Evolutionary conservation across 805 yeast species (phyloP).

Genomic region (Starmerella gropengiesseri): DNA sequence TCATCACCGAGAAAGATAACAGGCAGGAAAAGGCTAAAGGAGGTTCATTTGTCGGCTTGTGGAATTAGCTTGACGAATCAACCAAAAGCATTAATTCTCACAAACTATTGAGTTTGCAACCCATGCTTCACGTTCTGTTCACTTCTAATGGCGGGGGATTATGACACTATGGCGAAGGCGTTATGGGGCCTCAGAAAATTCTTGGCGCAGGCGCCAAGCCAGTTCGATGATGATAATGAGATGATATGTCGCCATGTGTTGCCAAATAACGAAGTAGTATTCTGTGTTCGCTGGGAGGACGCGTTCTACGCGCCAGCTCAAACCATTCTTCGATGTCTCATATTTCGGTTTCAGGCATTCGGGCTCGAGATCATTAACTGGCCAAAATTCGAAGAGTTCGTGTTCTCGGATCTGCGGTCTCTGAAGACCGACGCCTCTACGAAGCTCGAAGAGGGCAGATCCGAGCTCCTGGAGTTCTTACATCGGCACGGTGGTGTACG

Average conservation of each 20-base stretch:
- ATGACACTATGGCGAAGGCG: slow-evolving; percentile 4
- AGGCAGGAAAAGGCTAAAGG: no score
- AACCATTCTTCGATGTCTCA: slow-evolving; percentile 85
- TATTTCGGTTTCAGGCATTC: slow-evolving; percentile 78
- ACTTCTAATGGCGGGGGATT: slow-evolving; percentile 1
- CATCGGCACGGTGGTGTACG: slow-evolving; percentile 78
- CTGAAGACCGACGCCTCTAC: slow-evolving; percentile 77
- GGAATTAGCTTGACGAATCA: no score
- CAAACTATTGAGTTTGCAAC: no score
- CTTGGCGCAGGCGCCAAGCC: slow-evolving; percentile 86
- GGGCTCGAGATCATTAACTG: slow-evolving; percentile 77
- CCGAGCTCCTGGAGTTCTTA: slow-evolving; percentile 70
- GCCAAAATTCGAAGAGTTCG: slow-evolving; percentile 93
- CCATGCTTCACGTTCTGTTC: not conserved
- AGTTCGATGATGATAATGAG: slow-evolving; percentile 74
- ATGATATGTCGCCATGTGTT: slow-evolving; percentile 74
- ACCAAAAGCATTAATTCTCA: no score
- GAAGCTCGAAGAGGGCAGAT: slow-evolving; percentile 73
- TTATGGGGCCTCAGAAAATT: slow-evolving; percentile 51
- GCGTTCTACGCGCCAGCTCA: slow-evolving; percentile 88
- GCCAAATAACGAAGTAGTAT: slow-evolving; percentile 82
- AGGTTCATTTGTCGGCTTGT: no score
- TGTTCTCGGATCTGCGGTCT: slow-evolving; percentile 79
- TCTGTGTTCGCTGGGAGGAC: slow-evolving; percentile 90
- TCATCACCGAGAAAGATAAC: no score